A percentile compares a stretch with the other conserved stretches of the same genome.
Evolutionary conservation across 257 asterid genomes (phyloP).

Genomic region (Schizonepeta tenuifolia): DNA sequence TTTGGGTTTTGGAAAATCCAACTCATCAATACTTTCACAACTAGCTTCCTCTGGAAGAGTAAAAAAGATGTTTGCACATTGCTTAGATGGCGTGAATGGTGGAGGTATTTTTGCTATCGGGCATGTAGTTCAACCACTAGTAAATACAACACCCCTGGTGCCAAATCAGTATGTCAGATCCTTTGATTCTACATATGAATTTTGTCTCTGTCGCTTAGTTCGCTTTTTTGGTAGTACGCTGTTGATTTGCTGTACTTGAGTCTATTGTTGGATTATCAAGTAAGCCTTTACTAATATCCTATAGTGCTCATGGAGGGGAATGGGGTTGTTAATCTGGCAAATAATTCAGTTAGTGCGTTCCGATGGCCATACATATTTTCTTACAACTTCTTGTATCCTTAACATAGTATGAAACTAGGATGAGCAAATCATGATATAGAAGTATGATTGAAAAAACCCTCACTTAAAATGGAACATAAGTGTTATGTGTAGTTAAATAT

Average conservation of each 20-base stretch:
- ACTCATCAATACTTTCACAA: slow-evolving; percentile 96
- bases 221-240: slow-evolving; percentile 22
- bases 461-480: not conserved
- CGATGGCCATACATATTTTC: slow-evolving; percentile 9
- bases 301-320: slow-evolving; percentile 21
- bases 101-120: slow-evolving; percentile 99
- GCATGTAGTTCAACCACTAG: slow-evolving; percentile 97
- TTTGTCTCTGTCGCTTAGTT: slow-evolving; percentile 11
- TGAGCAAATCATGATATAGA: slow-evolving; percentile 21
- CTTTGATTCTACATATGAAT: slow-evolving; percentile 28
- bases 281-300: slow-evolving; percentile 23
- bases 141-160: slow-evolving; percentile 84
- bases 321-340: slow-evolving; percentile 20
- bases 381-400: slow-evolving; percentile 16
- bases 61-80: slow-evolving; percentile 97
- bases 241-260: slow-evolving; percentile 24
- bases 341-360: slow-evolving; percentile 2
- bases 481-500: not conserved
- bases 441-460: slow-evolving; percentile 10
- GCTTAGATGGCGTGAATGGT: slow-evolving; percentile 96
- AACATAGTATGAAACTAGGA: slow-evolving; percentile 1
- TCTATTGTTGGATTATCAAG: slow-evolving; percentile 22
- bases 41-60: slow-evolving; percentile 91
- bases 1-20: slow-evolving; percentile 94
- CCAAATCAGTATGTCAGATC: slow-evolving; percentile 73